Percentiles rank a stretch among this genome's conserved stretches.
phyloP scores from a whole-genome alignment of 2,329 filamentous ascomycete species.

The Colletotrichum spinosum region DNA sequence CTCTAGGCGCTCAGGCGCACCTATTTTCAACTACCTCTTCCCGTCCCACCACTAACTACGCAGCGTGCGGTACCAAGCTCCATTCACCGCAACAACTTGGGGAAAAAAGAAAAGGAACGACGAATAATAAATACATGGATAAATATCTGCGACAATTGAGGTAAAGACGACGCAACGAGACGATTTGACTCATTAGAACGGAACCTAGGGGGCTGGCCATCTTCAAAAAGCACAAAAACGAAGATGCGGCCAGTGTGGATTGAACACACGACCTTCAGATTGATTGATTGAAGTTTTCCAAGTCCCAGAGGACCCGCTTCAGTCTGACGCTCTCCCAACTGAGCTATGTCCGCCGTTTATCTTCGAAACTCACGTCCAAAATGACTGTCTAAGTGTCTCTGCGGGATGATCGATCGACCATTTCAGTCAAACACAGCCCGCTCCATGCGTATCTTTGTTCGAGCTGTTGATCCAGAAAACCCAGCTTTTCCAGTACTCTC shows the following conservation, averaged over 20 bases:
- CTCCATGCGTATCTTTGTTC: no score
- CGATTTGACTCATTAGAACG: not conserved
- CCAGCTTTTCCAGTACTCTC: no score
- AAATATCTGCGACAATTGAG: not conserved
- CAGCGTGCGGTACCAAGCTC: not conserved
- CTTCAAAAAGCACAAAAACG: not conserved
- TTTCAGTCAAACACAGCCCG: no score
- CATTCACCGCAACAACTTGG: no score
- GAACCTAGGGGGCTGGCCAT: not conserved
- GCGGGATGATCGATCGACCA: no score
- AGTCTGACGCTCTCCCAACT: conserved; percentile 27
- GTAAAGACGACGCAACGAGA: not conserved
- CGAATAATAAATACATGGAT: no score
- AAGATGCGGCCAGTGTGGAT: conserved; percentile 23
- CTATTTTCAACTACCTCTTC: not conserved
- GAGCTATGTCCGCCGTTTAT: conserved; percentile 18
- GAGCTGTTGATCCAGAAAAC: no score
- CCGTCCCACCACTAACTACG: not conserved
- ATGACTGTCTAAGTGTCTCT: no score
- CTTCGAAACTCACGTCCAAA: not conserved
- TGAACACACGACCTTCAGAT: conserved; percentile 27
- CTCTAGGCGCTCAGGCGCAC: not conserved
- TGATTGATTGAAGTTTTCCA: conserved; percentile 14
- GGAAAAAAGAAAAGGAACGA: no score
- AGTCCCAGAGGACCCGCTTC: not conserved